Evolutionary conservation across 2,329 filamentous ascomycete genomes (phyloP).

Genomic region (Penicillium freii): DNA sequence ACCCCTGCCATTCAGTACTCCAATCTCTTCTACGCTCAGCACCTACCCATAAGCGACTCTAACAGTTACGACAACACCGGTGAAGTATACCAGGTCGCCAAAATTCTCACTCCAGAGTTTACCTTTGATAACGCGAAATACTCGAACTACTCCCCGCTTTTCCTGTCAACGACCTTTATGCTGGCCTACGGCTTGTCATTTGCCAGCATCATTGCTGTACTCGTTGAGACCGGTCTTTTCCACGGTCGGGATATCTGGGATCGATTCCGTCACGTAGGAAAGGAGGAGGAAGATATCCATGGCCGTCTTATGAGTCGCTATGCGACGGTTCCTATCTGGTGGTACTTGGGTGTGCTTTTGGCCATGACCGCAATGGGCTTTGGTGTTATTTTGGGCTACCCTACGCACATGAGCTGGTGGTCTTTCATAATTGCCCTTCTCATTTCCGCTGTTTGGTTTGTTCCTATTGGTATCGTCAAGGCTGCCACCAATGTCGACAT

Average conservation of each 20-base stretch:
- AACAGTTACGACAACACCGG: slow-evolving; percentile 71
- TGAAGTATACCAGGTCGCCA: slow-evolving; percentile 60
- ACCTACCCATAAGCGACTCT: slow-evolving; percentile 68
- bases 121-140: slow-evolving; percentile 65
- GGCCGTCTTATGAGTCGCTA: slow-evolving; percentile 58
- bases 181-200: slow-evolving; percentile 70
- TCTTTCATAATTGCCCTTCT: slow-evolving; percentile 65
- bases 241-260: slow-evolving; percentile 65
- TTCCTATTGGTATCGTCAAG: slow-evolving; percentile 63
- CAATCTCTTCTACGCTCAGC: slow-evolving; percentile 63
- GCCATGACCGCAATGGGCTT: slow-evolving; percentile 53
- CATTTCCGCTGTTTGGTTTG: slow-evolving; percentile 62
- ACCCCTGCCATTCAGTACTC: slow-evolving; percentile 63
- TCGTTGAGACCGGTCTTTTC: slow-evolving; percentile 67
- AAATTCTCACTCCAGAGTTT: slow-evolving; percentile 61
- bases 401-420: slow-evolving; percentile 71
- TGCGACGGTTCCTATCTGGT: slow-evolving; percentile 56
- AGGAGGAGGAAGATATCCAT: slow-evolving; percentile 55
- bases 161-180: slow-evolving; percentile 67
- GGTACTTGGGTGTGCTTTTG: slow-evolving; percentile 52
- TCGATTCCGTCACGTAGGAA: slow-evolving; percentile 59
- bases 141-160: slow-evolving; percentile 61
- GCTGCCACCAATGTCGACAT: slow-evolving; percentile 66
- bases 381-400: slow-evolving; percentile 52
- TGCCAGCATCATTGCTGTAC: slow-evolving; percentile 65